Percentiles rank a stretch among this genome's conserved stretches.
Conservation (phyloP, 331 rosid species). For the Spiraea crenata region DNA sequence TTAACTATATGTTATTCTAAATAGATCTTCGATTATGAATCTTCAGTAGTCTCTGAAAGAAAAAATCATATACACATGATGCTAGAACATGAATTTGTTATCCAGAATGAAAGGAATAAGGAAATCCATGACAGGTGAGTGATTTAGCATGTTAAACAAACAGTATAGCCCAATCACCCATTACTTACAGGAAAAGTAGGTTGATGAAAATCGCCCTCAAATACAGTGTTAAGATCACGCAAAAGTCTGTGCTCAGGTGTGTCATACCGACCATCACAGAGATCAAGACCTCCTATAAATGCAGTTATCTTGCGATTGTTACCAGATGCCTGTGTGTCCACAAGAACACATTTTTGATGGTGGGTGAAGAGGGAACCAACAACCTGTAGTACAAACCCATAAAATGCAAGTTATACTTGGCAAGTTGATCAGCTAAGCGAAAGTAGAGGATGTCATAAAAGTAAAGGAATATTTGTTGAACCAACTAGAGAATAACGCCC, state of each 20-base stretch:
- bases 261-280: conserved; percentile 96
- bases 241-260: conserved; percentile 92
- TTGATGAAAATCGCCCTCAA: conserved; percentile 69
- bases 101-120: neutral
- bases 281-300: conserved; percentile 92
- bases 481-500: neutral
- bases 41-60: neutral
- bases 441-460: neutral
- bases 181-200: conserved; percentile 83
- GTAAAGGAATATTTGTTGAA: neutral
- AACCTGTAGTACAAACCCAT: conserved; percentile 48
- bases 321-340: conserved; percentile 81
- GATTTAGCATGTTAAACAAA: neutral
- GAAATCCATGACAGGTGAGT: neutral
- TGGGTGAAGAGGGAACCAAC: conserved; percentile 88
- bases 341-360: conserved; percentile 92
- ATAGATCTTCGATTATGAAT: neutral
- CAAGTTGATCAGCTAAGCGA: conserved; percentile 15
- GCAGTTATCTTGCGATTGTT: conserved; percentile 81
- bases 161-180: neutral
- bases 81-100: neutral
- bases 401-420: conserved; percentile 26
- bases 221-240: conserved; percentile 63
- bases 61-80: neutral
- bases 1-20: too few relatives aligned